Evolutionary conservation across 345 rosid genomes (phyloP).

Genomic region (Gynandropsis gynandra): DNA sequence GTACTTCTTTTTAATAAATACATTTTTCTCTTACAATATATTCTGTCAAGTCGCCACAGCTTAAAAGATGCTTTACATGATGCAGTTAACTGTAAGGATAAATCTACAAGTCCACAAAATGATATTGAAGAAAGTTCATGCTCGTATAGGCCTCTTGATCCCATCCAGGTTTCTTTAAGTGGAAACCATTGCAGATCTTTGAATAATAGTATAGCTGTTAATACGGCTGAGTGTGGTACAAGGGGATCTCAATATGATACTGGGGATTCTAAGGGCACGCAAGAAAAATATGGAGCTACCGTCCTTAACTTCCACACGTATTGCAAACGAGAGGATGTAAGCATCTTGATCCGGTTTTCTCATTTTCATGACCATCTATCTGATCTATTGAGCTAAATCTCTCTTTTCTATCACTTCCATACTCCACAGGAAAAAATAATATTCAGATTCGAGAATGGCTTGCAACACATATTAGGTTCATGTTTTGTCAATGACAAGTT

Average conservation of each 20-base stretch:
- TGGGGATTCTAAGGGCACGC: conserved; percentile 35
- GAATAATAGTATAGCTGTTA: conserved; percentile 29
- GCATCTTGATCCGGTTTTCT: conserved; percentile 23
- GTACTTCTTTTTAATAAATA: conserved; percentile 28
- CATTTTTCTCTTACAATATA: no score
- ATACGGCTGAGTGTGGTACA: conserved; percentile 33
- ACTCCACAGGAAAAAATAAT: conserved; percentile 40
- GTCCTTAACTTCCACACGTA: conserved; percentile 35
- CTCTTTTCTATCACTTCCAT: conserved; percentile 3
- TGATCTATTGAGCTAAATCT: neutral
- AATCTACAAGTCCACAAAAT: conserved; percentile 36
- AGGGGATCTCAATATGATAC: conserved; percentile 44
- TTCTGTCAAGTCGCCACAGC: no score
- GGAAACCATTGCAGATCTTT: conserved; percentile 34
- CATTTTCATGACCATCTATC: conserved; percentile 8
- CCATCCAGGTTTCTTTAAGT: conserved; percentile 30
- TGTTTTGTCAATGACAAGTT: conserved; percentile 30
- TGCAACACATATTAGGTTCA: conserved; percentile 35
- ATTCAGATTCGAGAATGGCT: conserved; percentile 50
- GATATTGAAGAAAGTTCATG: conserved; percentile 59
- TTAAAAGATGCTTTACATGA: conserved; percentile 17
- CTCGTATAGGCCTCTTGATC: conserved; percentile 44
- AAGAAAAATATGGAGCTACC: conserved; percentile 28
- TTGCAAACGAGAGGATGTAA: conserved; percentile 37
- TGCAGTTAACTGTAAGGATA: conserved; percentile 30